Evolutionary conservation across 768 basidiomycete species (phyloP), one percentile per base, ranked within the genome.

Genomic region (Solioccasus polychromus): DNA sequence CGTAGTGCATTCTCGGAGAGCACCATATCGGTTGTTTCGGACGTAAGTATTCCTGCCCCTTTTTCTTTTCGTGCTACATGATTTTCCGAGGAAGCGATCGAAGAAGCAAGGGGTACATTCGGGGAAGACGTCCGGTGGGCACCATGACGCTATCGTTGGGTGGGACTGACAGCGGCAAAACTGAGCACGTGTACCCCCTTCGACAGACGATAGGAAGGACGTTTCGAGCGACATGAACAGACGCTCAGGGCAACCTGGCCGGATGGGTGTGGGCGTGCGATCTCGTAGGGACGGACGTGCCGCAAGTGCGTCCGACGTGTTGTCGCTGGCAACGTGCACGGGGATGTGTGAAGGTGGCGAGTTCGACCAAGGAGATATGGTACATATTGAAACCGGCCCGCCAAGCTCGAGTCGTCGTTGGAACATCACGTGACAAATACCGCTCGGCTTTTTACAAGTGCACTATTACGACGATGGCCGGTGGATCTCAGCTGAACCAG

Each of bases 401-500:
- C n/a, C n/a, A n/a, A n/a, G n/a, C n/a, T n/a, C n/a, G n/a, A n/a
- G n/a, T n/a, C n/a, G n/a, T n/a, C n/a, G n/a, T n/a, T n/a, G n/a
- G n/a, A n/a, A n/a, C n/a, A n/a, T n/a, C n/a, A n/a, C n/a, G n/a
- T n/a, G n/a, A n/a, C n/a, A n/a, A n/a, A n/a, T n/a, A n/a, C n/a
- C n/a, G n/a, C n/a, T n/a, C n/a, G n/a, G n/a, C n/a, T n/a, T n/a
- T n/a, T n/a, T n/a, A n/a, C n/a, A n/a, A n/a, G n/a, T n/a, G n/a
- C n/a, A n/a, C n/a, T n/a, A n/a, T n/a, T n/a, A n/a, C n/a, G n/a
- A 30, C 45, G 36, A 54, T 55, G 55, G 80, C 76, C 18, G n/a
- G 32, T 60, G 85, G 87, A 53, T 96, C 94, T 1, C 95, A 97
- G 67, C 78, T 98, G 18, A 72, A 82, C 23, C 93, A 97, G 70